Conservation (phyloP, 441 rosid genomes). For the Brassica balearica region DNA sequence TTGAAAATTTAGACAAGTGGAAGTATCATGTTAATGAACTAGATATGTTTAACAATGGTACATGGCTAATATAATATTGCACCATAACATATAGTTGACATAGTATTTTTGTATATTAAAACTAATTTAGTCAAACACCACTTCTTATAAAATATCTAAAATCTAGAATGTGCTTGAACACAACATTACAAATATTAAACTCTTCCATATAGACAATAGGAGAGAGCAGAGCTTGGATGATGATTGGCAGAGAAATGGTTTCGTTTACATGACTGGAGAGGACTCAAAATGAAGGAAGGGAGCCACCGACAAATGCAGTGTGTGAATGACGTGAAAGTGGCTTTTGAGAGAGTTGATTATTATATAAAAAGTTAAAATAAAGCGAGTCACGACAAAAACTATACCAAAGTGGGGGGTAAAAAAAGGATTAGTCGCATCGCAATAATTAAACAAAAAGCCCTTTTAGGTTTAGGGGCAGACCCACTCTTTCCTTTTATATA, state of each 20-base stretch:
- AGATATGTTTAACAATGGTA: background rate
- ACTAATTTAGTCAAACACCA: slow-evolving; percentile 2
- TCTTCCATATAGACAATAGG: background rate
- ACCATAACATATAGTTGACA: background rate
- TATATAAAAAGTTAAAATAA: slow-evolving; percentile 13
- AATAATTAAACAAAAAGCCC: background rate
- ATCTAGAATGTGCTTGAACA: background rate
- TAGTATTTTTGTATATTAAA: background rate
- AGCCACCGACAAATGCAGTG: slow-evolving; percentile 36
- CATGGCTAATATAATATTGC: slow-evolving; percentile 4
- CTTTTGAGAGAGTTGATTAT: slow-evolving; percentile 36
- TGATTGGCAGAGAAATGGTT: background rate
- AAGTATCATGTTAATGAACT: slow-evolving; percentile 5
- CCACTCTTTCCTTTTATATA: background rate
- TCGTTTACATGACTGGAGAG: background rate
- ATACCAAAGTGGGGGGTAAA: slow-evolving; percentile 25
- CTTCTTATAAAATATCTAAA: slow-evolving; percentile 7
- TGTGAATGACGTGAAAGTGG: slow-evolving; percentile 23
- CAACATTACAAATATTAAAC: background rate
- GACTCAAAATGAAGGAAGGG: background rate
- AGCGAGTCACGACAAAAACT: slow-evolving; percentile 38
- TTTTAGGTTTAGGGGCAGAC: slow-evolving; percentile 14
- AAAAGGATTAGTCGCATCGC: slow-evolving; percentile 19
- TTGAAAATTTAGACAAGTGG: background rate
- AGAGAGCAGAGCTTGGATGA: background rate